Percentiles rank a stretch among this genome's conserved stretches.
Conservation (phyloP, 352 stramenopile genomes). For the Phytophthora megakarya region DNA sequence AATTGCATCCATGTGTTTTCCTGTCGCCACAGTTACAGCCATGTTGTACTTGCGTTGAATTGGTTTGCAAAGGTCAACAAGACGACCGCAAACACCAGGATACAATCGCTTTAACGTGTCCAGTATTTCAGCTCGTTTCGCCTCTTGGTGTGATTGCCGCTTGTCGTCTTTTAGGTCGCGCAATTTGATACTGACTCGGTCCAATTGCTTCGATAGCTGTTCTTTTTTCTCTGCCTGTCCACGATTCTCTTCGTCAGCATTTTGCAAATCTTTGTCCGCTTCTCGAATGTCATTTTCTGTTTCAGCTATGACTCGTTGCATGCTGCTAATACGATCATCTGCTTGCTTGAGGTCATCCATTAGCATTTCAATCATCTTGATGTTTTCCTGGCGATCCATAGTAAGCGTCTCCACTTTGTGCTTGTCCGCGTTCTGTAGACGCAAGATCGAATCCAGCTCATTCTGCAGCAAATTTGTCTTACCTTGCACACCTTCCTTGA, state of each 20-base stretch:
- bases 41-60: conserved; percentile 97
- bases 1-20: conserved; percentile 97
- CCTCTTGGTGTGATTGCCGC: conserved; percentile 92
- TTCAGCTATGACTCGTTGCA: conserved; percentile 69
- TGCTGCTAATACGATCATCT: conserved; percentile 69
- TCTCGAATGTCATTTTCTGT: conserved; percentile 64
- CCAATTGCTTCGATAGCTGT: conserved; percentile 65
- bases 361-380: conserved; percentile 69
- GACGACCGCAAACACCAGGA: conserved; percentile 92
- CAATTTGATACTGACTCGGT: conserved; percentile 85
- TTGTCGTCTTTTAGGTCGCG: conserved; percentile 93
- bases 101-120: conserved; percentile 88
- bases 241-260: conserved; percentile 66
- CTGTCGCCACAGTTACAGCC: conserved; percentile 96
- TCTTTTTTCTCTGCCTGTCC: conserved; percentile 64
- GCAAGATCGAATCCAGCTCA: conserved; percentile 71
- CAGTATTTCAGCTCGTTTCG: conserved; percentile 73
- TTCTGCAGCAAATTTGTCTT: conserved; percentile 76
- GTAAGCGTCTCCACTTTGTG: conserved; percentile 75
- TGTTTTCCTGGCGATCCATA: conserved; percentile 74
- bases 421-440: conserved; percentile 66
- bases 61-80: conserved; percentile 97
- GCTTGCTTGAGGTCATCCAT: conserved; percentile 63
- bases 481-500: conserved; percentile 74
- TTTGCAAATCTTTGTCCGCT: conserved; percentile 54